phyloP scores from a whole-genome alignment of 495 filamentous ascomycete species.

The Ascobolus immersus region DNA sequence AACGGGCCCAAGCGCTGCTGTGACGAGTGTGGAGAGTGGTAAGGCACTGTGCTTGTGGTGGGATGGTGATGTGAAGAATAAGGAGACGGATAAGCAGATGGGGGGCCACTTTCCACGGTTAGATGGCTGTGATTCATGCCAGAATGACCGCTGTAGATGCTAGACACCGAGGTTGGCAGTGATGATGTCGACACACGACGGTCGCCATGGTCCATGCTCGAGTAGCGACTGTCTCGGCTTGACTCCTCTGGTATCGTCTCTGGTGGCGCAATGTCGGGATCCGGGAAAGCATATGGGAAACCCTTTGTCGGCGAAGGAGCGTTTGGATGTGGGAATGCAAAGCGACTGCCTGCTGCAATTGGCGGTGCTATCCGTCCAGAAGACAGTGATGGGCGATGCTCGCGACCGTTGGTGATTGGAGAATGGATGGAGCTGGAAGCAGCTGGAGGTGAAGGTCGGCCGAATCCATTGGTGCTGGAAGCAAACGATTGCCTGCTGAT shows the following conservation, averaged over 20 bases:
- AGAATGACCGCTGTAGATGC: conserved; percentile 13
- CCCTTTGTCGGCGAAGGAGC: conserved; percentile 16
- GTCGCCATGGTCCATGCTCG: too few relatives aligned
- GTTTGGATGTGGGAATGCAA: conserved; percentile 16
- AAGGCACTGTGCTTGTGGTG: conserved; percentile 7
- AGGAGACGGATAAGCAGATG: conserved; percentile 1
- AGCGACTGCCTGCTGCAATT: conserved; percentile 12
- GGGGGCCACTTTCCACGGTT: not conserved
- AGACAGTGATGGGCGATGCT: too few relatives aligned
- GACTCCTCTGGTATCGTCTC: conserved; percentile 8
- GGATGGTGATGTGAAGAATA: conserved; percentile 7
- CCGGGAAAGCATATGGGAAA: conserved; percentile 16
- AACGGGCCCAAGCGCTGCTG: conserved; percentile 10
- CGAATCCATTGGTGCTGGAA: conserved; percentile 5
- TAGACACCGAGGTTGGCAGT: conserved; percentile 11
- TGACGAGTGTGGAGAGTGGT: conserved; percentile 11
- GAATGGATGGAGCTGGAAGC: too few relatives aligned
- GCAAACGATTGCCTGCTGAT: conserved; percentile 4
- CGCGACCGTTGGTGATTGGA: too few relatives aligned
- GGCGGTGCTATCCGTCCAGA: conserved; percentile 9
- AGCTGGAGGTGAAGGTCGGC: conserved; percentile 7
- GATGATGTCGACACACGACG: too few relatives aligned
- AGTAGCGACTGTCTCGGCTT: conserved; percentile 8
- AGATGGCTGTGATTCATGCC: conserved; percentile 6
- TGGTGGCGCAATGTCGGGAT: conserved; percentile 14